These are phyloP conservation scores for Gryganskiella cystojenkinii DNA, from an alignment of 192 early-diverging fungal genomes.

Conservation along the genomic window DNA sequence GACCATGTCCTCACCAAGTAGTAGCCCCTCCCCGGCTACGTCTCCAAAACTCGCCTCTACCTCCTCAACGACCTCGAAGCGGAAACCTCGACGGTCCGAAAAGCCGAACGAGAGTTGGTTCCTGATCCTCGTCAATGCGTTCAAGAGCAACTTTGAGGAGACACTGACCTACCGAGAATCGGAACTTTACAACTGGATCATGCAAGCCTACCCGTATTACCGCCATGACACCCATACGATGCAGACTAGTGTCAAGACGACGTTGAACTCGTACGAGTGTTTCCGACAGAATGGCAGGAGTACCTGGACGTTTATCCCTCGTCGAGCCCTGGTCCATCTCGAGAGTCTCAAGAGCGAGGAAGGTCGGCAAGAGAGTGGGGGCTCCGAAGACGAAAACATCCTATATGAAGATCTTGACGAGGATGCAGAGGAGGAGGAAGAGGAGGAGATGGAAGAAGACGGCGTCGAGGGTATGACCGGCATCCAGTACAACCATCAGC, in stretches of 20 bases:
- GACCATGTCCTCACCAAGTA: conserved; percentile 38
- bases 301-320: conserved; percentile 46
- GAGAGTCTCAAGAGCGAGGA: conserved; percentile 48
- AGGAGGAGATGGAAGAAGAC: conserved; percentile 32
- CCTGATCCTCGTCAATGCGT: conserved; percentile 55
- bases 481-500: conserved; percentile 1
- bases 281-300: conserved; percentile 51
- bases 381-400: conserved; percentile 29
- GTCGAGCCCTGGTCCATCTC: conserved; percentile 34
- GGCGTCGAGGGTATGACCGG: conserved; percentile 10
- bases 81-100: conserved; percentile 25
- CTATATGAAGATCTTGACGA: no score
- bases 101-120: conserved; percentile 57
- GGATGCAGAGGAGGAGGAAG: conserved; percentile 30
- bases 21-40: conserved; percentile 13
- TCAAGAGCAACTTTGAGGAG: conserved; percentile 58
- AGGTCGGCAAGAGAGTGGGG: conserved; percentile 13
- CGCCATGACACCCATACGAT: conserved; percentile 46
- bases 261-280: conserved; percentile 48
- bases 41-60: conserved; percentile 24
- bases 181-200: conserved; percentile 54
- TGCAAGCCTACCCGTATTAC: conserved; percentile 55
- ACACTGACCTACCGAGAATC: conserved; percentile 55
- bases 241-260: conserved; percentile 55
- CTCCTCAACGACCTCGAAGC: no score